phyloP scores from a whole-genome alignment of 108 stramenopile species.

The Parietichytrium sp. region DNA sequence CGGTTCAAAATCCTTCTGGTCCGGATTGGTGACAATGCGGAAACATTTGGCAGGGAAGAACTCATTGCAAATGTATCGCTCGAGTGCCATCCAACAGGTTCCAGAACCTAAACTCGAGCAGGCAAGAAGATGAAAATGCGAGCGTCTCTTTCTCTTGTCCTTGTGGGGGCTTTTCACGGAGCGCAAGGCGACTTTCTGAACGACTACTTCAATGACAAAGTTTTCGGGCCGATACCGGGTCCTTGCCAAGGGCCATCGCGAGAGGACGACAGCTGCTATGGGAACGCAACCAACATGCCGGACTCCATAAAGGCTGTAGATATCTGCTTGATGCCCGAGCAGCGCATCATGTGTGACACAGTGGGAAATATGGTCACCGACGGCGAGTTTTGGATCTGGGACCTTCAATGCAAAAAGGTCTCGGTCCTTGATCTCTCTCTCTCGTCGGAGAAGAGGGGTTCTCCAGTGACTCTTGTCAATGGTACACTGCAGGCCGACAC shows the following conservation, averaged over 20 bases:
- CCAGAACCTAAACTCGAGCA: too few relatives aligned
- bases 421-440: not conserved
- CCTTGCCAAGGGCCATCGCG: not conserved
- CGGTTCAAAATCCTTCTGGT: too few relatives aligned
- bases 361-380: not conserved
- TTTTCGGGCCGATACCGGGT: not conserved
- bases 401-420: conserved; percentile 6
- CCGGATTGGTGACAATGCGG: too few relatives aligned
- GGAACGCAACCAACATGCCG: not conserved
- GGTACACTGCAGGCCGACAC: not conserved
- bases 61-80: too few relatives aligned
- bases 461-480: not conserved
- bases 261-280: not conserved
- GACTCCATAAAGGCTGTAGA: not conserved
- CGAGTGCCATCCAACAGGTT: too few relatives aligned
- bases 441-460: not conserved
- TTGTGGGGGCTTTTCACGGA: not conserved
- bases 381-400: not conserved
- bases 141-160: not conserved
- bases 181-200: not conserved
- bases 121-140: too few relatives aligned
- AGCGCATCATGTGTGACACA: not conserved
- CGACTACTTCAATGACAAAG: conserved; percentile 15
- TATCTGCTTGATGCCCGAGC: not conserved
- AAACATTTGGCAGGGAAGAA: too few relatives aligned